phyloP scores from a whole-genome alignment of 805 yeast genomes.

The Yarrowia divulgata region DNA sequence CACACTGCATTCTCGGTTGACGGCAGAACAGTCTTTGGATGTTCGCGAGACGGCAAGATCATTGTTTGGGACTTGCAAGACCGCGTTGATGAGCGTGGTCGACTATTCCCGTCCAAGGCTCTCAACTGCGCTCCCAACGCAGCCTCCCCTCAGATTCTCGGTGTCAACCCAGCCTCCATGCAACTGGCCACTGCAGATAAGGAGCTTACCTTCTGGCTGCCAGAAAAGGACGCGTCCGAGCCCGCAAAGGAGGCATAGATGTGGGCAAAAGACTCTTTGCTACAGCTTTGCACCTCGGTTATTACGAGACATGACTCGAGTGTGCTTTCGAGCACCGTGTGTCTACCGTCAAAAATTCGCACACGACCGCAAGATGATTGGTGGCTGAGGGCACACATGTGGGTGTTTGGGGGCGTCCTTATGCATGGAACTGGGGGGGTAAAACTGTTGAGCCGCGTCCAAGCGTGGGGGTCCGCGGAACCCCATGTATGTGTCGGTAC shows the following conservation, averaged over 20 bases:
- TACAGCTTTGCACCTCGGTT: conserved; percentile 4
- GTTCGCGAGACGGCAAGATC: conserved; percentile 62
- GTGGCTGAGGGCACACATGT: not conserved
- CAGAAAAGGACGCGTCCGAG: conserved; percentile 41
- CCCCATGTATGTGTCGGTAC: no score
- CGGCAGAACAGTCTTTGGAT: conserved; percentile 66
- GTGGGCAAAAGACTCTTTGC: not conserved
- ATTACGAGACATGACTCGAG: not conserved
- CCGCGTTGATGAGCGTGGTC: conserved; percentile 41
- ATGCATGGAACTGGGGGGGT: not conserved
- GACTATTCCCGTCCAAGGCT: conserved; percentile 45
- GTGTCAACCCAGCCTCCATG: conserved; percentile 68
- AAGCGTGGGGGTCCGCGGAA: no score
- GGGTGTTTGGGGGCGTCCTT: not conserved
- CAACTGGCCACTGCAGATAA: conserved; percentile 71
- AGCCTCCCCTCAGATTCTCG: conserved; percentile 57
- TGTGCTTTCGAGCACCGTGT: not conserved
- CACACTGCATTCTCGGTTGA: conserved; percentile 70
- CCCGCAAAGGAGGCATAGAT: conserved; percentile 27
- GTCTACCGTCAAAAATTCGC: not conserved
- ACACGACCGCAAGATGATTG: not conserved
- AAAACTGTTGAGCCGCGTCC: no score
- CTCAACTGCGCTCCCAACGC: conserved; percentile 42
- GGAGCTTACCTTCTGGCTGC: conserved; percentile 57
- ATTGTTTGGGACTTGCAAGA: conserved; percentile 59